Conservation (phyloP, 768 basidiomycete genomes). For the Lactarius pseudohatsudake region DNA sequence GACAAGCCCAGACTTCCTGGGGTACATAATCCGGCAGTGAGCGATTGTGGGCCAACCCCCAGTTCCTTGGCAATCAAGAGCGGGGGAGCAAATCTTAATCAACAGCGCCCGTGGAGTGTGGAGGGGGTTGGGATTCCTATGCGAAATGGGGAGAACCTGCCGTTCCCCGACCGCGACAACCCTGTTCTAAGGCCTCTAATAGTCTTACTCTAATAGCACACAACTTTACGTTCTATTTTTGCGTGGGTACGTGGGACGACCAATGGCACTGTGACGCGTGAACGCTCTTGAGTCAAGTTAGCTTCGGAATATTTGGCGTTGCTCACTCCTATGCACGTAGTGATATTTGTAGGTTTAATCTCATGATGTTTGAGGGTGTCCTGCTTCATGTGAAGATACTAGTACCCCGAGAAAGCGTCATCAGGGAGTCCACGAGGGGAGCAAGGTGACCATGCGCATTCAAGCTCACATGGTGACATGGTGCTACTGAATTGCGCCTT, state of each 20-base stretch:
- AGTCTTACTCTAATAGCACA: not conserved
- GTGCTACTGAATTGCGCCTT: not conserved
- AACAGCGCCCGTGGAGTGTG: not conserved
- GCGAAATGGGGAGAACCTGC: not conserved
- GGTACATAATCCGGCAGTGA: not conserved
- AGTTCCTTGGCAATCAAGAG: not conserved
- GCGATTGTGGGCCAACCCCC: not conserved
- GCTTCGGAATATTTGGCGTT: not conserved
- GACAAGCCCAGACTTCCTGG: slow-evolving; percentile 9
- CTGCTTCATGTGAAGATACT: not conserved
- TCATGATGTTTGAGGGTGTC: not conserved
- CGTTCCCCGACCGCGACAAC: not conserved
- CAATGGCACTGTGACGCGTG: not conserved
- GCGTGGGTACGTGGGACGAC: not conserved
- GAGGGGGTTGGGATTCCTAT: not conserved
- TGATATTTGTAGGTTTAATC: not conserved
- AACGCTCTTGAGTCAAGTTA: not conserved
- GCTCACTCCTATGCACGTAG: not conserved
- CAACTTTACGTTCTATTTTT: not conserved
- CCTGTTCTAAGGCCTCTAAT: not conserved
- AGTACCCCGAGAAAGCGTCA: not conserved
- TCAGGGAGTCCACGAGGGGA: not conserved
- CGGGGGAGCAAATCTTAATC: not conserved
- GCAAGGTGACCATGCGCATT: not conserved
- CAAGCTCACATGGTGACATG: not conserved